Evolutionary conservation across 768 basidiomycete genomes (phyloP), one percentile per base, ranked within the genome.

Genomic region (Lactifluus piperatus): DNA sequence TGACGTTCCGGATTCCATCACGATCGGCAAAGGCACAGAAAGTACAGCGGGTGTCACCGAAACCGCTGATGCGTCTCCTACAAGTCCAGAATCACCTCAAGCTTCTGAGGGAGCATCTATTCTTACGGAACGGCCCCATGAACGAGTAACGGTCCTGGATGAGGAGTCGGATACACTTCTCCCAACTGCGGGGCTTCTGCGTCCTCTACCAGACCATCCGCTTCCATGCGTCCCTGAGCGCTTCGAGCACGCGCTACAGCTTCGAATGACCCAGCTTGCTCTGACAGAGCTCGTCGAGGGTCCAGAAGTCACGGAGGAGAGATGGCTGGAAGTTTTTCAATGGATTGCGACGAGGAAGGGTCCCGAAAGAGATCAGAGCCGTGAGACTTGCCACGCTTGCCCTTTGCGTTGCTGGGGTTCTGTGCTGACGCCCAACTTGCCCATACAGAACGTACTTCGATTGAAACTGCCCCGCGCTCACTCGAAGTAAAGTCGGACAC

Each of bases 241-340:
- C 11, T 88, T 97, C 62, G 89, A 89, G 67, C 78, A 86, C 54
- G 85, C 88, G 20, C 73, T 97, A 46, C 88, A 97, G 70, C 71
- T 97, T 32, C 78, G 93, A 30, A 89, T 95, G 80, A 89, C 93
- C 0, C 85, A 90, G 67, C 83, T 87, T 49, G 82, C 85, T 6
- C 73, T 97, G 50, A 79, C 80, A 18, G 97, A 98, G 72, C 80
- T 85, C 36, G 79, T 88, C 18, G 86, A 93, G 37, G 95, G 97
- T 0, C 79, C 92, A 0, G 91, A 94, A 65, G 81, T 83, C 41
- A 94, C 93, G 0, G 85, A 88, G 62, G 73, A 75, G 18, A 84
- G 82, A 57, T 94, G 92, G 82, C 75, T 92, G 16, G 91, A 92
- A 27, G 79, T 92, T 8, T 95, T 94, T 70, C 74, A 80, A 5